phyloP scores from a whole-genome alignment of 192 early-diverging fungal species.

The Phycomyces blakesleeanus region DNA sequence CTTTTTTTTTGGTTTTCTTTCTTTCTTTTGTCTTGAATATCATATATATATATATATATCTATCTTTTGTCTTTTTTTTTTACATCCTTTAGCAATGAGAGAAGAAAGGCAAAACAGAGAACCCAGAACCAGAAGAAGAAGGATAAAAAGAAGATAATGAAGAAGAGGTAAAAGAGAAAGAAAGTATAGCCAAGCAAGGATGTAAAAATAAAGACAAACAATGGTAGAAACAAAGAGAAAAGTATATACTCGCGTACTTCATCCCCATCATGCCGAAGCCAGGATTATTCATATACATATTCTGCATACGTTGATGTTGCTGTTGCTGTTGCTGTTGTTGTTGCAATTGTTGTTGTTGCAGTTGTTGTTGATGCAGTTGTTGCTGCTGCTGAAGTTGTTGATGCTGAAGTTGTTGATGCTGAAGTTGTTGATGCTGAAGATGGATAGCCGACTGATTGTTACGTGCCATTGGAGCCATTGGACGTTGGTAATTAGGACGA shows the following conservation, averaged over 20 bases:
- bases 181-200: neutral
- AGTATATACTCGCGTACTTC: constrained; percentile 8
- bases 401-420: neutral
- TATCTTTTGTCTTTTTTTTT: no score
- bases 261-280: constrained; percentile 14
- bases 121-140: neutral
- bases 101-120: neutral
- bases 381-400: neutral
- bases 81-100: neutral
- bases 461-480: no score
- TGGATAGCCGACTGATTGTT: neutral
- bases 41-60: no score
- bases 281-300: neutral
- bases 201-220: neutral
- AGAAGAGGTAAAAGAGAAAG: neutral
- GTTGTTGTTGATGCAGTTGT: neutral
- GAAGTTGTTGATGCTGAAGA: neutral
- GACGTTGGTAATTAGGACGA: no score
- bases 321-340: constrained; percentile 1
- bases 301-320: neutral
- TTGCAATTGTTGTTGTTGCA: neutral
- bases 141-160: neutral
- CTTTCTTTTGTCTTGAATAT: neutral
- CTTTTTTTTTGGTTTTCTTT: neutral
- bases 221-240: neutral